Evolutionary conservation across 164 flowering plant species (phyloP).

Genomic region (Cinnamomum chago): DNA sequence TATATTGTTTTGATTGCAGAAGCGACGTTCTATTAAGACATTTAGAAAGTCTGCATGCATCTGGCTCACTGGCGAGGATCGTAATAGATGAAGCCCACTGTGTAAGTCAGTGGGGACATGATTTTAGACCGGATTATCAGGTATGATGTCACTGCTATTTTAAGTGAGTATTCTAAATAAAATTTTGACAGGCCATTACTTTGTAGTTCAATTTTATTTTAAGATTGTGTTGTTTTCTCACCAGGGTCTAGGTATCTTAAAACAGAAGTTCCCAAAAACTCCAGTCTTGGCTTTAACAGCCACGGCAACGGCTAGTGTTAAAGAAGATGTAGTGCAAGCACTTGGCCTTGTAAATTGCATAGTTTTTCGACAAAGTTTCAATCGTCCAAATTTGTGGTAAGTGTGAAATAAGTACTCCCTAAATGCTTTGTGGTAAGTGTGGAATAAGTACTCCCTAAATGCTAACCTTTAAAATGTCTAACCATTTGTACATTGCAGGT

Average conservation of each 20-base stretch:
- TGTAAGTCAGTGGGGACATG: conserved; percentile 99
- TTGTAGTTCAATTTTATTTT: neutral
- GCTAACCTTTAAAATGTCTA: neutral
- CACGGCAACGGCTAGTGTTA: conserved; percentile 96
- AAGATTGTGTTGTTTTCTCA: conserved; percentile 9
- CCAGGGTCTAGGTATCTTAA: conserved; percentile 94
- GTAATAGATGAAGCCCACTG: conserved; percentile 99
- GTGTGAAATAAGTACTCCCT: conserved; percentile 11
- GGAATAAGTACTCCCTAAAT: neutral
- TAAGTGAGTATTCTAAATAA: neutral
- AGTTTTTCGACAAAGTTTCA: conserved; percentile 91
- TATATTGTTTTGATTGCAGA: conserved; percentile 40
- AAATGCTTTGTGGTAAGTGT: conserved; percentile 4
- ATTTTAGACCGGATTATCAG: conserved; percentile 99
- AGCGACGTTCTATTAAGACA: conserved; percentile 83
- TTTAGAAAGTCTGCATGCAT: conserved; percentile 70
- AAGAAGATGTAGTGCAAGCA: conserved; percentile 98
- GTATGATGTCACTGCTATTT: conserved; percentile 25
- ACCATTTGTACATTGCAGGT: conserved; percentile 47
- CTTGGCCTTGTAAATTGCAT: conserved; percentile 91
- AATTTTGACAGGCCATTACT: neutral
- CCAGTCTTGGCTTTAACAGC: conserved; percentile 98
- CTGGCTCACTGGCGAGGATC: conserved; percentile 70
- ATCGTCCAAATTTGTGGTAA: conserved; percentile 88
- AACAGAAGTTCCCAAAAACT: conserved; percentile 76